phyloP scores from a whole-genome alignment of 202 grass and related monocot genomes.

The Schoenoplectus triqueter region DNA sequence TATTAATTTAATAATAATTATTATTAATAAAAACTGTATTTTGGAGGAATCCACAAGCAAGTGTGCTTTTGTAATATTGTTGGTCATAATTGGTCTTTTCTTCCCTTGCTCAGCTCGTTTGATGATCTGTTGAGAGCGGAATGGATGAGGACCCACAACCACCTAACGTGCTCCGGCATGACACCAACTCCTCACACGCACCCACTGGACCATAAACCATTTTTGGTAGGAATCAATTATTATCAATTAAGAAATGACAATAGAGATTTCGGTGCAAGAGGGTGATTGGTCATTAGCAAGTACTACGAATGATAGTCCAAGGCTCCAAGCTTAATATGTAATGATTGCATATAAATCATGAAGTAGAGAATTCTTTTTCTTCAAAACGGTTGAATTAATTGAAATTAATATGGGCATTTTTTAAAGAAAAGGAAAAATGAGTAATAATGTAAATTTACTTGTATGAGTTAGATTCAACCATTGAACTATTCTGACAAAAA shows the following conservation, averaged over 20 bases:
- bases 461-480: no score
- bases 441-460: no score
- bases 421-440: no score
- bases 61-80: background rate
- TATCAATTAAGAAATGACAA: slow-evolving; percentile 35
- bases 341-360: slow-evolving; percentile 10
- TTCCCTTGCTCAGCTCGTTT: slow-evolving; percentile 15
- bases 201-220: slow-evolving; percentile 26
- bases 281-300: slow-evolving; percentile 10
- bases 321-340: background rate
- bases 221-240: slow-evolving; percentile 42
- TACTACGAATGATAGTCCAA: background rate
- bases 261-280: slow-evolving; percentile 20
- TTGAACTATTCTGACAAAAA: no score
- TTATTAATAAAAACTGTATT: no score
- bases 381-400: background rate
- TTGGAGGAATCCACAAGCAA: slow-evolving; percentile 2
- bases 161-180: slow-evolving; percentile 21
- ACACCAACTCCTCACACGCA: slow-evolving; percentile 39
- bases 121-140: slow-evolving; percentile 15
- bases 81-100: background rate
- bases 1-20: no score
- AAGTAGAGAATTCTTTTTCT: background rate
- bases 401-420: no score
- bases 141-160: slow-evolving; percentile 18